Percentiles rank a stretch among this genome's conserved stretches.
phyloP scores from a whole-genome alignment of 129 eudicot genomes.

The Pseudognaphalium luteoalbum region DNA sequence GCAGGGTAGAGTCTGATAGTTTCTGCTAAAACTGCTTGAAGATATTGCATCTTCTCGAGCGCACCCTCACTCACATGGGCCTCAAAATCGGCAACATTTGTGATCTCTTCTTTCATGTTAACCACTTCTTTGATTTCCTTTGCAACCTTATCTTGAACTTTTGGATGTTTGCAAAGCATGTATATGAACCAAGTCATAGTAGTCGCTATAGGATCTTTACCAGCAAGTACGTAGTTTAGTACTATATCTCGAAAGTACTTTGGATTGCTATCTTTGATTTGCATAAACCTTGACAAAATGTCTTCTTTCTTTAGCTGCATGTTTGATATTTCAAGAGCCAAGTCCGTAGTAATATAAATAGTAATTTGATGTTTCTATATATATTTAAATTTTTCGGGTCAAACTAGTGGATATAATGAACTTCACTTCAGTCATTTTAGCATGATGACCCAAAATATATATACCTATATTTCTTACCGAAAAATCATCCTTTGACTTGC shows the following conservation, averaged over 20 bases:
- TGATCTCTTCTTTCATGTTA: conserved; percentile 3
- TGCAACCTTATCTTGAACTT: conserved; percentile 50
- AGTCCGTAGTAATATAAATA: too few species aligned
- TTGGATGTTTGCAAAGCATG: conserved; percentile 59
- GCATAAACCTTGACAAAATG: conserved; percentile 56
- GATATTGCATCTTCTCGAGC: conserved; percentile 61
- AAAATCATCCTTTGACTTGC: conserved; percentile 26
- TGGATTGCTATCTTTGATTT: conserved; percentile 32
- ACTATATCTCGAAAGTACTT: conserved; percentile 55
- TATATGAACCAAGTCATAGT: conserved; percentile 60
- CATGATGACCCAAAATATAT: too few species aligned
- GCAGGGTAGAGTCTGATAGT: conserved; percentile 70
- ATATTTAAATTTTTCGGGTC: too few species aligned
- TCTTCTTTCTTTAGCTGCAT: conserved; percentile 52
- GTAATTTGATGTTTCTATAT: too few species aligned
- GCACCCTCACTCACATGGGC: conserved; percentile 48
- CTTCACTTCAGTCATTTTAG: too few species aligned
- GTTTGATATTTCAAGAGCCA: background rate
- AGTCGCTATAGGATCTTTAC: conserved; percentile 61
- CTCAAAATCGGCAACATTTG: conserved; percentile 37
- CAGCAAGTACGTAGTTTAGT: conserved; percentile 55
- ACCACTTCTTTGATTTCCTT: conserved; percentile 44
- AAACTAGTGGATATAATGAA: too few species aligned
- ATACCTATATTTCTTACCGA: too few species aligned
- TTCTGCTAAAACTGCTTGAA: conserved; percentile 64